These are phyloP conservation scores for Prunus campanulata DNA, from an alignment of 306 rosid genomes.

Conservation along the genomic window DNA sequence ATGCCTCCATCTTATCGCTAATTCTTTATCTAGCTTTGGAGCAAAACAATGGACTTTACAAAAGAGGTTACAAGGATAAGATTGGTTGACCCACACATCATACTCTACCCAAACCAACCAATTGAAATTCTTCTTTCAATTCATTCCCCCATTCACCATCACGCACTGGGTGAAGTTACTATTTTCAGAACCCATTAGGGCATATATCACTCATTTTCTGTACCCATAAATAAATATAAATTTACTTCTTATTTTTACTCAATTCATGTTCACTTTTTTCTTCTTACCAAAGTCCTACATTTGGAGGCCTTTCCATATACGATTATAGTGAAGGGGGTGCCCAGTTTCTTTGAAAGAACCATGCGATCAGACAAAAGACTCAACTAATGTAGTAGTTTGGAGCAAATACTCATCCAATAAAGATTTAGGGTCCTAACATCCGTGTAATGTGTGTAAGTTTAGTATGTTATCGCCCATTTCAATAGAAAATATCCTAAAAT, in stretches of 20 bases:
- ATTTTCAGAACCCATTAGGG: background rate
- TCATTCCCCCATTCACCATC: constrained; percentile 2
- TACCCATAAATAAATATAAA: background rate
- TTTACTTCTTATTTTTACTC: background rate
- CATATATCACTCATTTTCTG: background rate
- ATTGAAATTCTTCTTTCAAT: background rate
- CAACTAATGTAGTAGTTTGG: too few species aligned
- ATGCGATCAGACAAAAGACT: too few species aligned
- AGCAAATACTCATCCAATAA: too few species aligned
- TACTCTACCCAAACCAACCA: constrained; percentile 5
- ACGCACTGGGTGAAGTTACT: background rate
- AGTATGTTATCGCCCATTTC: too few species aligned
- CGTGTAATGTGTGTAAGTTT: rapidly evolving
- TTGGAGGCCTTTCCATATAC: too few species aligned
- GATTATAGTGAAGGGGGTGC: background rate
- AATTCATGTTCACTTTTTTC: background rate
- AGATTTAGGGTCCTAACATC: too few species aligned
- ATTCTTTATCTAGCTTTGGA: constrained; percentile 20
- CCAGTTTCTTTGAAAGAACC: too few species aligned
- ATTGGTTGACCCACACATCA: constrained; percentile 28
- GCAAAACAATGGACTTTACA: constrained; percentile 12
- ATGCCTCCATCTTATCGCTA: constrained; percentile 12
- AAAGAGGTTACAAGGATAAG: constrained; percentile 26
- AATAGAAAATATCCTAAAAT: too few species aligned
- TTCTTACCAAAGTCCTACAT: too few species aligned